Base-by-base conservation (phyloP, 2,329 filamentous ascomycete genomes). In the Nakataea oryzae region DNA sequence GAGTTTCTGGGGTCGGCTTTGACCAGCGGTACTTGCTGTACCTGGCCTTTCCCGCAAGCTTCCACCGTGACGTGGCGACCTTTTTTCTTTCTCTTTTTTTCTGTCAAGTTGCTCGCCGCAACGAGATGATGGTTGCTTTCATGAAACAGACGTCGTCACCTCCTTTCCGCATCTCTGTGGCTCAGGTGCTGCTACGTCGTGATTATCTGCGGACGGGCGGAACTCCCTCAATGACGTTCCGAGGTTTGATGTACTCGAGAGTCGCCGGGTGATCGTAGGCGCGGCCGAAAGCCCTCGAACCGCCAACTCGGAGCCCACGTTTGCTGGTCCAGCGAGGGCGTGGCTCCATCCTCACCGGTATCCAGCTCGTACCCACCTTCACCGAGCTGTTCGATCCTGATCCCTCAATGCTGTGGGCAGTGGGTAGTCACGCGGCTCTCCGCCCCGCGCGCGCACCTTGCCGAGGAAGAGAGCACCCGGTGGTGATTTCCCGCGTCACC, bases 371-470 rank as follows among this genome's bases (percentile, higher is more conserved):
- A 71, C 63, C 66, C 79, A 71, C 57, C 70, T 71, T 66, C 74
- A 27, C 78, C 78, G 26, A 74, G 73, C 3, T 78, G 79, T 63
- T 83, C 77, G 61, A 87, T 81, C 27, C 80, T 77, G 64, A 83
- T 81, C 68, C 84, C 82, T 84, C 84, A 66, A 86, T 85, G 12
- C 81, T 77, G 66, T 87, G 81, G 0, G 85, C 84, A 67, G 79
- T 81, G 65, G n/a, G 78, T 55, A 86, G 68, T 1, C 77, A 76
- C 69, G 74, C 71, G 64, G 54, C 84, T 74, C 69, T 86, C 80
- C 0, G 87, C 84, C 1, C 79, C 79, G 26, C 85, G 76, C 79
- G 26, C 85, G 76, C 65, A 88, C 86, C 73, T 88, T 88, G 30
- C 86, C 85, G 63, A 81, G 79, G 74, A 82, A 87, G n/a, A 88